Base-by-base conservation (phyloP, 495 filamentous ascomycete genomes). In the Aspergillus heteromorphus region DNA sequence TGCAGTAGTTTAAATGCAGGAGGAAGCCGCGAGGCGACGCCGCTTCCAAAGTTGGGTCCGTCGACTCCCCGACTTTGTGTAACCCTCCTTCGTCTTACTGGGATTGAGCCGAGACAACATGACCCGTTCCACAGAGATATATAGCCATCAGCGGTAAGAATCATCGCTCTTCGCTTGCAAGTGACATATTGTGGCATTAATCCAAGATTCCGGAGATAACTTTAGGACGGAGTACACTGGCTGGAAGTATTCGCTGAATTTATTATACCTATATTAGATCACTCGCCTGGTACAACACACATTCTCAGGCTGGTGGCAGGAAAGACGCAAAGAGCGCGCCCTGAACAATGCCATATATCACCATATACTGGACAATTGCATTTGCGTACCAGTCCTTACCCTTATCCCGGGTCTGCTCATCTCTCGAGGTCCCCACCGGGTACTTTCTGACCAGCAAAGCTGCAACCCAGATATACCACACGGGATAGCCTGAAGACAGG, bases 391-490 rank as follows among this genome's bases (percentile, higher is more conserved):
- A 6, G 1, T 23, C 5, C 21, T 20, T 11, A 17, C 17, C 43
- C 43, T 27, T 8, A 16, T 16, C 8, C 1, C 10, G 19, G 9
- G 7, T 19, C 5, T 10, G 11, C 19, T 45, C 14, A 5, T 4
- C 4, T 38, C 4, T 13, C 14, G n/a, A 48, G 7, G 21, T 18
- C 5, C 10, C 23, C 3, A 30, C 16, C 14, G 45, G 18, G 11
- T 25, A 36, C 16, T 29, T 16, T 5, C 34, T 30, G 0, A 53
- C 25, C 0, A 53, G 16, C 7, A 38, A 13, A 45, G 19, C 29
- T n/a, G 51, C 51, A n/a, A 53, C n/a, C 51, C 51, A 53, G 9
- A 53, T 2, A 36, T 53, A 53, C 51, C 51, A 53, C 40, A 53
- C 29, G 16, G 51, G 51, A 34, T 53, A 53, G 8, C 51, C 51